These are phyloP conservation scores for Candida chauliodis DNA, from an alignment of 805 yeast genomes.

Conservation along the genomic window DNA sequence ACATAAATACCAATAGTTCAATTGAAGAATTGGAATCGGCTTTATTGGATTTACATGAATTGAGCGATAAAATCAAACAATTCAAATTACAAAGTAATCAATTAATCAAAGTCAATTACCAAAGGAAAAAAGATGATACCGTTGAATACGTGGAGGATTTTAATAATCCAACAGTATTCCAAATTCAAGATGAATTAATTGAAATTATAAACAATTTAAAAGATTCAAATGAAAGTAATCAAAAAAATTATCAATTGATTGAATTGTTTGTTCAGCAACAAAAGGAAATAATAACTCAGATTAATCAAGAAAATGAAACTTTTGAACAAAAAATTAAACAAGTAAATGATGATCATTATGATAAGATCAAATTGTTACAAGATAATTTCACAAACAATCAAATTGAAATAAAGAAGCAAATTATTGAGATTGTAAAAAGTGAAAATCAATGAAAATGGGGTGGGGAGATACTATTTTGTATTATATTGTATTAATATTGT, in stretches of 20 bases:
- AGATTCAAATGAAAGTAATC: not conserved
- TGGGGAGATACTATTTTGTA: too few species aligned
- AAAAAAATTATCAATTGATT: constrained; percentile 4
- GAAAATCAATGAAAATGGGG: constrained; percentile 1
- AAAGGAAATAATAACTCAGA: constrained; percentile 3
- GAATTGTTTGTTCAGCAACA: constrained; percentile 10
- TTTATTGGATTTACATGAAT: constrained; percentile 23
- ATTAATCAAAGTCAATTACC: constrained; percentile 5
- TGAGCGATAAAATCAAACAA: constrained; percentile 28
- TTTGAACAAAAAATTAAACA: constrained; percentile 10
- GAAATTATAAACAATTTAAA: not conserved
- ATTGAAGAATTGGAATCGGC: constrained; percentile 27
- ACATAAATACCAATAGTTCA: constrained; percentile 16
- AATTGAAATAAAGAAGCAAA: constrained; percentile 11
- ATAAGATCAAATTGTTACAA: constrained; percentile 9
- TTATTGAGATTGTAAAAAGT: constrained; percentile 10
- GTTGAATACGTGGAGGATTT: not conserved
- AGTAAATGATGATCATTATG: constrained; percentile 6
- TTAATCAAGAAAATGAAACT: constrained; percentile 8
- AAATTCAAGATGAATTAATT: constrained; percentile 2
- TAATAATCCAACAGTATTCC: not conserved
- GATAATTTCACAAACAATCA: constrained; percentile 10
- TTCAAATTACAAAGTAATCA: constrained; percentile 17
- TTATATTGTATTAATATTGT: constrained; percentile 1
- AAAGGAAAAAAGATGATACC: not conserved